phyloP scores from a whole-genome alignment of 345 rosid genomes.

The Eucalyptus melliodora region DNA sequence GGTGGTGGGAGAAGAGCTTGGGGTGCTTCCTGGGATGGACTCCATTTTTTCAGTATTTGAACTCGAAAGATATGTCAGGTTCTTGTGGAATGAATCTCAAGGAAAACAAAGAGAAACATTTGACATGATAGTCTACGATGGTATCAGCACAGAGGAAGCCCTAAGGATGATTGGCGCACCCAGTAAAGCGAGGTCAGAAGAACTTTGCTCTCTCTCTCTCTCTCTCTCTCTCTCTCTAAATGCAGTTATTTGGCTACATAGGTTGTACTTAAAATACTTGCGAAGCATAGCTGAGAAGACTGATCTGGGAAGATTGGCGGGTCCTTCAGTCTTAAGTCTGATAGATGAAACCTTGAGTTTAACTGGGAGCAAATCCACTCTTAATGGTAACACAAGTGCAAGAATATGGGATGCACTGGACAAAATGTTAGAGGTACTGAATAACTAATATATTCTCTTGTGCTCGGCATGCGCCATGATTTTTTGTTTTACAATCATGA shows the following conservation, averaged over 20 bases:
- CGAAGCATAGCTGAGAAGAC: constrained; percentile 78
- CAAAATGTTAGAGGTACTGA: constrained; percentile 48
- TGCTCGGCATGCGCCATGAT: background rate
- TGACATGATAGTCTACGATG: constrained; percentile 58
- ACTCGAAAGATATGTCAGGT: constrained; percentile 45
- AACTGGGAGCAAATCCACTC: constrained; percentile 25
- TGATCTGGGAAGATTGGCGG: constrained; percentile 78
- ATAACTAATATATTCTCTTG: background rate
- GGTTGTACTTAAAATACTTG: constrained; percentile 70
- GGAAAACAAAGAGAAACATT: constrained; percentile 27
- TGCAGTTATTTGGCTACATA: background rate
- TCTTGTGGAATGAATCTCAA: constrained; percentile 26
- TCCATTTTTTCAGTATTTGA: constrained; percentile 51
- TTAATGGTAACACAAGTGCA: constrained; percentile 41
- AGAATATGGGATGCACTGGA: constrained; percentile 74
- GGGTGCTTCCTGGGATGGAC: constrained; percentile 97
- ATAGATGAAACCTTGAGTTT: constrained; percentile 56
- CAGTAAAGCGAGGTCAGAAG: constrained; percentile 58
- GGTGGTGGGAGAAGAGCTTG: constrained; percentile 97
- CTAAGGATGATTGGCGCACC: constrained; percentile 67
- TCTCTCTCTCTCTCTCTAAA: background rate
- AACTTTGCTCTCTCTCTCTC: background rate
- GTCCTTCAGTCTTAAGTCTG: constrained; percentile 67
- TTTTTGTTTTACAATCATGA: background rate
- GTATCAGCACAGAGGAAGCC: constrained; percentile 59